Conservation (phyloP, 129 eudicot species). For the Lactuca saligna region DNA sequence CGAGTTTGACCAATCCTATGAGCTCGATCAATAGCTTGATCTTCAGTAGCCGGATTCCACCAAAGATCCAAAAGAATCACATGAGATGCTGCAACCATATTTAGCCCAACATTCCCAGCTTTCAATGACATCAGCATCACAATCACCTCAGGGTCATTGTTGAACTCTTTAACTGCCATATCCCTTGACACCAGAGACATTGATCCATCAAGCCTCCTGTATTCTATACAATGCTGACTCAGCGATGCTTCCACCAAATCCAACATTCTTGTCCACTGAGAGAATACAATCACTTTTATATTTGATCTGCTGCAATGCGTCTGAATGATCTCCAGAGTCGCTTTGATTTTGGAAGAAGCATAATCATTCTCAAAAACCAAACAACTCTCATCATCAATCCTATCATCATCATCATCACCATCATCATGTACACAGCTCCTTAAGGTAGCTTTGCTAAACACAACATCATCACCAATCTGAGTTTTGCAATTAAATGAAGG, state of each 20-base stretch:
- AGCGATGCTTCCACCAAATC: constrained; percentile 56
- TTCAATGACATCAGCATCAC: constrained; percentile 95
- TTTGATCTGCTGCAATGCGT: constrained; percentile 38
- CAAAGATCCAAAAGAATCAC: constrained; percentile 97
- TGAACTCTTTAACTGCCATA: constrained; percentile 81
- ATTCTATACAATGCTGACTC: constrained; percentile 31
- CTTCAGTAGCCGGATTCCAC: constrained; percentile 99
- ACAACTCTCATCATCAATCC: constrained; percentile 14
- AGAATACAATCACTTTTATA: constrained; percentile 65
- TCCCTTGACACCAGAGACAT: constrained; percentile 80
- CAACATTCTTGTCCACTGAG: constrained; percentile 86
- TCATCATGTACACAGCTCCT: constrained; percentile 50
- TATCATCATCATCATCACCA: constrained; percentile 6
- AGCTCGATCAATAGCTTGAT: constrained; percentile 94
- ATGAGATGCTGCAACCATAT: constrained; percentile 95
- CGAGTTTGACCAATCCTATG: constrained; percentile 98
- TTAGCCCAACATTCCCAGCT: constrained; percentile 94
- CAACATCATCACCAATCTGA: constrained; percentile 53
- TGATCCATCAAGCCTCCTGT: constrained; percentile 88
- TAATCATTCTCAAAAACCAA: constrained; percentile 40
- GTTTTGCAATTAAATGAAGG: constrained; percentile 60
- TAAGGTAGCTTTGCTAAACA: constrained; percentile 55
- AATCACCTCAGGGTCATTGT: constrained; percentile 76
- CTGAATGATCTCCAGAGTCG: constrained; percentile 52
- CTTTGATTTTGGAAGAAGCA: constrained; percentile 58